Conservation (phyloP, 495 filamentous ascomycete species). For the Hamigera avellanea region DNA sequence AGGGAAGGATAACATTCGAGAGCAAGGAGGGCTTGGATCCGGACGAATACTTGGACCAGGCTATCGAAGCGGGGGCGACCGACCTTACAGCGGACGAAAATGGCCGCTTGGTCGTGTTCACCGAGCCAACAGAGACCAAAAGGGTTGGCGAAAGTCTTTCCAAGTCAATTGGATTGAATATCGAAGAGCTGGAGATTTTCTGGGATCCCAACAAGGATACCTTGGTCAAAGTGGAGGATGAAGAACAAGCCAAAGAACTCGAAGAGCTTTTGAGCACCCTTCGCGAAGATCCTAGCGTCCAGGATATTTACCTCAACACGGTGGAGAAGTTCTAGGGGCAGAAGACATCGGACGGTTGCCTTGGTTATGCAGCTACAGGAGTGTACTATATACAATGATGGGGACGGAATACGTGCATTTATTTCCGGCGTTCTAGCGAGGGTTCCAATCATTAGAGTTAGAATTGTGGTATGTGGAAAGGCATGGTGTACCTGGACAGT, state of each 20-base stretch:
- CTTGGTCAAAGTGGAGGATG: constrained; percentile 42
- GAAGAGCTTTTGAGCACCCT: constrained; percentile 30
- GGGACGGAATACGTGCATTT: no score
- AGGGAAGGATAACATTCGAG: constrained; percentile 59
- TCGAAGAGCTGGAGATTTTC: constrained; percentile 64
- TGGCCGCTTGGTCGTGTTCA: constrained; percentile 60
- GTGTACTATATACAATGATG: no score
- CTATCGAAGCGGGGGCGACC: constrained; percentile 73
- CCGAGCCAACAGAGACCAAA: constrained; percentile 57
- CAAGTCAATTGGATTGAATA: constrained; percentile 44
- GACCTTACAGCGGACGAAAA: constrained; percentile 66
- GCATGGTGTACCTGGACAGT: no score
- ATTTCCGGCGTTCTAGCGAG: no score
- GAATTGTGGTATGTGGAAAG: no score
- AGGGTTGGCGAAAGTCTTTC: constrained; percentile 51
- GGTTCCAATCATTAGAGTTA: no score
- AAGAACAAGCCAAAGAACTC: constrained; percentile 41
- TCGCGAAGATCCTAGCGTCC: constrained; percentile 50
- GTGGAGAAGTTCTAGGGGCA: constrained; percentile 15
- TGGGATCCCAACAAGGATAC: constrained; percentile 80
- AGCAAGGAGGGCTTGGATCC: constrained; percentile 45
- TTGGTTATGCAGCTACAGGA: not conserved
- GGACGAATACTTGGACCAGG: constrained; percentile 73
- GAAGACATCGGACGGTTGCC: no score
- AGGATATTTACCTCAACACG: constrained; percentile 57